These are phyloP conservation scores for Xylaria flabelliformis DNA, from an alignment of 495 filamentous ascomycete species.

Conservation along the genomic window DNA sequence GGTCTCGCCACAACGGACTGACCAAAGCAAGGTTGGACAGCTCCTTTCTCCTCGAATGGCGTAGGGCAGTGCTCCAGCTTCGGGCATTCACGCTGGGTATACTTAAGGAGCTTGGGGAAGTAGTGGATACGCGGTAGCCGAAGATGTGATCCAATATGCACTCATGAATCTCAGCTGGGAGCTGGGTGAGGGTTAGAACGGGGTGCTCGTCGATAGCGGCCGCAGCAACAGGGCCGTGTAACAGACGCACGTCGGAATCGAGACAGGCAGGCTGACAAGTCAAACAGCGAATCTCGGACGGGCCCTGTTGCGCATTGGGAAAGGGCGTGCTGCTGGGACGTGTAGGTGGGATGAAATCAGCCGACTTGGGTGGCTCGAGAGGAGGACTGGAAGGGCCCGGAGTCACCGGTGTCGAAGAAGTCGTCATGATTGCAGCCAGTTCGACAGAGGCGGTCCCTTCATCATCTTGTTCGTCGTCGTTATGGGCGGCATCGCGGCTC, in stretches of 20 bases:
- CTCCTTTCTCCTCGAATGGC: constrained; percentile 70
- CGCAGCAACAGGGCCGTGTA: constrained; percentile 32
- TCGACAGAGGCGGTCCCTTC: constrained; percentile 53
- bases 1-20: constrained; percentile 63
- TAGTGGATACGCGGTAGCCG: constrained; percentile 65
- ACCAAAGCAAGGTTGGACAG: constrained; percentile 70
- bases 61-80: constrained; percentile 68
- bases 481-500: constrained; percentile 17
- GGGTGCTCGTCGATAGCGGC: constrained; percentile 36
- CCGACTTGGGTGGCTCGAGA: constrained; percentile 49
- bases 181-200: constrained; percentile 54
- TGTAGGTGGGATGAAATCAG: constrained; percentile 58
- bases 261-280: constrained; percentile 44
- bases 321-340: constrained; percentile 64
- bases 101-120: constrained; percentile 55
- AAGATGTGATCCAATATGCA: constrained; percentile 72
- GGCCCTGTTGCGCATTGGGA: constrained; percentile 57
- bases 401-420: constrained; percentile 58
- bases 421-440: constrained; percentile 56
- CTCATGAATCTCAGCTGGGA: constrained; percentile 76
- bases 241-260: constrained; percentile 34
- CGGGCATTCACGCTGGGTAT: constrained; percentile 55
- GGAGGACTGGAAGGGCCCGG: constrained; percentile 61
- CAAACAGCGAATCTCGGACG: constrained; percentile 47
- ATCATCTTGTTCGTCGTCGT: constrained; percentile 45